These are phyloP conservation scores for peach (Prunus persica) DNA, from an alignment of 306 rosid species.

Conservation along the genomic window Prunus_persica_NCBIv2 NC_034011.1:6238501-6239000, in stretches of 20 bases:
- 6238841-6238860: neutral
- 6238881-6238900: neutral
- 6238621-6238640: neutral
- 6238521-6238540: constrained; percentile 1
- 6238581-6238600: neutral
- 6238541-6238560: neutral
- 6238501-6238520: neutral
- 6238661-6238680: too few relatives aligned
- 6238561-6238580: neutral
- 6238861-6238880: neutral
- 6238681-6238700: too few relatives aligned
- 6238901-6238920: neutral
- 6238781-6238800: neutral
- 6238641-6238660: too few relatives aligned
- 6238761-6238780: neutral
- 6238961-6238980: too few relatives aligned
- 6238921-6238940: neutral
- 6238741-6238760: neutral
- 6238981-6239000: fast-evolving
- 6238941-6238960: neutral
- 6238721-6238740: neutral
- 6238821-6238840: neutral
- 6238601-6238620: neutral
- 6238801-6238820: neutral
- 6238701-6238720: neutral